Evolutionary conservation across 495 filamentous ascomycete genomes (phyloP).

Genomic region (Neurospora sp.): DNA sequence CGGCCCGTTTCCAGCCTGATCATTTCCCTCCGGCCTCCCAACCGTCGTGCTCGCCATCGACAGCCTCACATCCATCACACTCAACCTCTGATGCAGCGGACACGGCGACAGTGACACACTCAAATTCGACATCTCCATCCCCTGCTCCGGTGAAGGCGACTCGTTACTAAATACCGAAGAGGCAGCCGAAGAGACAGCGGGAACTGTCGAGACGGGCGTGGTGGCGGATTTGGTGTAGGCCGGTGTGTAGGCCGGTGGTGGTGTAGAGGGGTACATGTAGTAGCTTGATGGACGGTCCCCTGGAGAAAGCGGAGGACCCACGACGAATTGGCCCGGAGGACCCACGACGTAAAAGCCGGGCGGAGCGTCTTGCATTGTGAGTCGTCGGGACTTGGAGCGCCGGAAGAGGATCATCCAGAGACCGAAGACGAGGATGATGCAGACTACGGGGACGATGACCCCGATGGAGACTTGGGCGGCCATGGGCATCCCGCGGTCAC

Average conservation of each 20-base stretch:
- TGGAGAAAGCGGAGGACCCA: too few species aligned
- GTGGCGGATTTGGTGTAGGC: background rate
- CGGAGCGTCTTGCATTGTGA: background rate
- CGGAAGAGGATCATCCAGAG: conserved; percentile 7
- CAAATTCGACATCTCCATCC: background rate
- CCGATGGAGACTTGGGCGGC: conserved; percentile 4
- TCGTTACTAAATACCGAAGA: background rate
- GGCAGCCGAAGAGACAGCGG: background rate
- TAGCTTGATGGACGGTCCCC: background rate
- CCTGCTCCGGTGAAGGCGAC: background rate
- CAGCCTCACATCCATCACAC: background rate
- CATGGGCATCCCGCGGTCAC: conserved; percentile 1
- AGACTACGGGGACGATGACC: conserved; percentile 5
- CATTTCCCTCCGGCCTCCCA: background rate
- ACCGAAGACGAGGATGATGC: conserved; percentile 1
- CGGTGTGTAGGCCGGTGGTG: background rate
- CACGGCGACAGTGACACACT: background rate
- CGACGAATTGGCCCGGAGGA: background rate
- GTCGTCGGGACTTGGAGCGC: background rate
- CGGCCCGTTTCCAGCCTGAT: background rate
- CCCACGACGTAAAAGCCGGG: background rate
- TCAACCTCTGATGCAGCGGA: background rate
- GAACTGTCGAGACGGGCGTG: background rate
- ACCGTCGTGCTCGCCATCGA: background rate
- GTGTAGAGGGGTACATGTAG: background rate